Evolutionary conservation across 441 rosid species (phyloP), one percentile per base, ranked within the genome.

Genomic region (Adansonia madagascariensis): DNA sequence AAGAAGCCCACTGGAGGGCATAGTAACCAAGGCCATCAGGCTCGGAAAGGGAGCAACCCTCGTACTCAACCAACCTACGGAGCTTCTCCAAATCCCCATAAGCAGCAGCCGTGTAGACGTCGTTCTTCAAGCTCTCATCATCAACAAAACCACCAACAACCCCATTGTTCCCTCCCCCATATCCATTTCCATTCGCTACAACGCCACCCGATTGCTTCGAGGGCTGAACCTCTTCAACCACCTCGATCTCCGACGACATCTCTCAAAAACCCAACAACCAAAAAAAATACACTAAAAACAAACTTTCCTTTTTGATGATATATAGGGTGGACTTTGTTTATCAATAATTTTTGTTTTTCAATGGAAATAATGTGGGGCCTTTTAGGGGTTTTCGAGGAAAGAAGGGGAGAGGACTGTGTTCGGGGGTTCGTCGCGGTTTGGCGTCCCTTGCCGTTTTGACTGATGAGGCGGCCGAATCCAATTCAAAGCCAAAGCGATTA

Each of bases 1-100:
- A 89, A 22, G 98, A 96, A 17, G 98, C 98, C 99, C 98, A 96
- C 82, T 96, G 98, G 50, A 96, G 88, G 18, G 99, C 96, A 77
- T 84, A 87, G 88, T 88, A 91, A n/a, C 98, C 99, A 20, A 87
- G 89, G 15, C 87, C 87, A 76, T 96, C 98, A 1, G 99, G 98
- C 75, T 89, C 89, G 2, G 92, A 87, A 46, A 96, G 93, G 52
- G 99, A 94, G 68, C 89, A 88, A 41, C 98, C 98, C 63, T 91
- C 99, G 78, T 84, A 84, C 86, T 92, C 95, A 57, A 94, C 96
- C 87, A 96, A 88, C 82, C 94, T 85, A 41, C 91, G 93, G 71
- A 95, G 90, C 88, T 93, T 95, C 91, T 92, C 98, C 87, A 93
- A 73, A 86, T 95, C 97, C 18, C 98, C 98, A 67, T 93, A 95